Evolutionary conservation across 139 green algal species (phyloP).

Genomic region (Ettlia oleoabundans): DNA sequence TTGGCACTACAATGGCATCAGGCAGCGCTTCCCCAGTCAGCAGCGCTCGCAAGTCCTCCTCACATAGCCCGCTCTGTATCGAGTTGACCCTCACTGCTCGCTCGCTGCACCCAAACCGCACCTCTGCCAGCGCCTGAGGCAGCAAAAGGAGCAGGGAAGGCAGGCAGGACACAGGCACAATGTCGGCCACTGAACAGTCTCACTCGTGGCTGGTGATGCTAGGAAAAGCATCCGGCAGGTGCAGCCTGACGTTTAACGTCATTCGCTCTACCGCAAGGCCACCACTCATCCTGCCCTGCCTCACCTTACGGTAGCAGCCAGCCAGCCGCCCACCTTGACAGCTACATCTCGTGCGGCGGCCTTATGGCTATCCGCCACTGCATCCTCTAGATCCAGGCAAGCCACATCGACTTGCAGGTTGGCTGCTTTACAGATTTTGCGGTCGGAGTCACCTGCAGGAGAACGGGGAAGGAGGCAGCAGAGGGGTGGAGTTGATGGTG

Average conservation of each 20-base stretch:
- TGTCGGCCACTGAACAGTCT: too few relatives aligned
- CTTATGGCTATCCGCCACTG: constrained; percentile 44
- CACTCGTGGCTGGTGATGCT: too few relatives aligned
- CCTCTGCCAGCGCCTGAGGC: constrained; percentile 14
- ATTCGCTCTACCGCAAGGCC: too few relatives aligned
- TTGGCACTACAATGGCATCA: constrained; percentile 47
- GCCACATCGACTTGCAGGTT: constrained; percentile 39
- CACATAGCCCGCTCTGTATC: constrained; percentile 33
- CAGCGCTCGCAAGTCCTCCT: constrained; percentile 41
- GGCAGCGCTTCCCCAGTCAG: constrained; percentile 38
- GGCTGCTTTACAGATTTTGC: constrained; percentile 38
- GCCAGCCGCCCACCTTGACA: neutral
- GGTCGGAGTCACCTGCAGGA: constrained; percentile 39
- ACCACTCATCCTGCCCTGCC: too few relatives aligned
- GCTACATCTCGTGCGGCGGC: constrained; percentile 26
- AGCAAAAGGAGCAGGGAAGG: neutral
- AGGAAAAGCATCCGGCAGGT: too few relatives aligned
- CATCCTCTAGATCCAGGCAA: constrained; percentile 50
- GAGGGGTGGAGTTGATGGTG: too few relatives aligned
- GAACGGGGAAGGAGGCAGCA: too few relatives aligned
- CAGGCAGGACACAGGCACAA: too few relatives aligned
- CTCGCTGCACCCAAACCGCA: constrained; percentile 34
- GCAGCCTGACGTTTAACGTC: too few relatives aligned
- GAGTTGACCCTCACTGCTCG: constrained; percentile 49
- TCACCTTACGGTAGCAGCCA: neutral